These are phyloP conservation scores for Russula abietina DNA, from an alignment of 768 basidiomycete genomes.

Conservation along the genomic window DNA sequence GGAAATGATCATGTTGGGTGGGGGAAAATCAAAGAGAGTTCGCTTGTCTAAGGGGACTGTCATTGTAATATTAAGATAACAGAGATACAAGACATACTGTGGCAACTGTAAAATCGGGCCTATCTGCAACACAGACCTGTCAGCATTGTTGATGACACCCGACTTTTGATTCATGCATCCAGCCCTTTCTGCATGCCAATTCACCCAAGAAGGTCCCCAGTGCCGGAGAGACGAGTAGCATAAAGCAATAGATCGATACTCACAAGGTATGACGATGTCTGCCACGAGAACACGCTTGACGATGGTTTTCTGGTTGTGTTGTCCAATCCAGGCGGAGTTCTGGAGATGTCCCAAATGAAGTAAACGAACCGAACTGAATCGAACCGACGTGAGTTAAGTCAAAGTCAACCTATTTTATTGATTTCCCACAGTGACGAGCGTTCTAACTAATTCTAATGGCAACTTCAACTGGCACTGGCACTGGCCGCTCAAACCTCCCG, in stretches of 20 bases:
- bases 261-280: not conserved
- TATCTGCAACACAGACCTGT: constrained; percentile 28
- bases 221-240: not conserved
- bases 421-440: no score
- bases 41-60: constrained; percentile 27
- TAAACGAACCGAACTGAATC: not conserved
- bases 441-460: not conserved
- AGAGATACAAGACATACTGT: constrained; percentile 33
- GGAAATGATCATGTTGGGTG: constrained; percentile 86
- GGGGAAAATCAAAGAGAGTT: constrained; percentile 29
- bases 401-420: no score
- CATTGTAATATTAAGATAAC: not conserved
- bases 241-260: not conserved
- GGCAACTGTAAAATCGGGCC: constrained; percentile 34
- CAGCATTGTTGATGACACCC: constrained; percentile 32
- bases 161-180: constrained; percentile 30
- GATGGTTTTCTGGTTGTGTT: not conserved
- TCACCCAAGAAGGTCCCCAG: constrained; percentile 14
- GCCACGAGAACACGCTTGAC: not conserved
- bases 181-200: constrained; percentile 25
- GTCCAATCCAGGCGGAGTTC: constrained; percentile 2
- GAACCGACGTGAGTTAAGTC: not conserved
- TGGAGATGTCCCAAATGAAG: not conserved
- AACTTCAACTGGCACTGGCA: not conserved
- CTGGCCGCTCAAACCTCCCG: constrained; percentile 3